phyloP scores from a whole-genome alignment of 2,329 filamentous ascomycete genomes.

The Monosporascus sp. region DNA sequence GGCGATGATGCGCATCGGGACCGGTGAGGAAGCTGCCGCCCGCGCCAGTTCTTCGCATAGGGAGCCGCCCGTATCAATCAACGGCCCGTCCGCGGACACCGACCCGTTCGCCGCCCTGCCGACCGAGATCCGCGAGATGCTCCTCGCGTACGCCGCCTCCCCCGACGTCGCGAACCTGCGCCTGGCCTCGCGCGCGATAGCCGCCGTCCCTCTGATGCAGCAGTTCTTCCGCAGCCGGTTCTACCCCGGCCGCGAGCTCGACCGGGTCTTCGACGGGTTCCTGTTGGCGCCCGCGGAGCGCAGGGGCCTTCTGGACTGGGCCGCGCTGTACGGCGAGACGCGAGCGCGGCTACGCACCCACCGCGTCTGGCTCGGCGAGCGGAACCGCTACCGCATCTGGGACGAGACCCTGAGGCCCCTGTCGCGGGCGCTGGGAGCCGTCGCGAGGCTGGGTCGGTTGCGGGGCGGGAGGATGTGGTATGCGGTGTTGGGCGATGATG shows the following conservation, averaged over 20 bases:
- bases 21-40: neutral
- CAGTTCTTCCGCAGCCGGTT: conserved; percentile 20
- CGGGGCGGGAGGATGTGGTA: conserved; percentile 8
- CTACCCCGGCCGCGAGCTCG: conserved; percentile 16
- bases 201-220: conserved; percentile 12
- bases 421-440: conserved; percentile 8
- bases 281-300: conserved; percentile 7
- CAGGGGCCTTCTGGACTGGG: conserved; percentile 13
- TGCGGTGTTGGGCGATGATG: neutral
- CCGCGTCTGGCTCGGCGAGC: conserved; percentile 15
- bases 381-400: conserved; percentile 19
- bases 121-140: conserved; percentile 14
- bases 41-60: neutral
- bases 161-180: conserved; percentile 11
- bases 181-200: conserved; percentile 16
- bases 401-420: conserved; percentile 16
- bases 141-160: conserved; percentile 15
- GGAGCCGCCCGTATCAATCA: neutral
- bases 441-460: conserved; percentile 9
- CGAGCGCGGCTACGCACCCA: conserved; percentile 8
- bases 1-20: conserved; percentile 4
- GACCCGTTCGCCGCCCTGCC: conserved; percentile 17
- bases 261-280: conserved; percentile 18
- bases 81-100: neutral
- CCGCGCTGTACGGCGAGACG: conserved; percentile 12